Base-by-base conservation (phyloP, 2,329 filamentous ascomycete genomes). In the Shiraia bambusicola region DNA sequence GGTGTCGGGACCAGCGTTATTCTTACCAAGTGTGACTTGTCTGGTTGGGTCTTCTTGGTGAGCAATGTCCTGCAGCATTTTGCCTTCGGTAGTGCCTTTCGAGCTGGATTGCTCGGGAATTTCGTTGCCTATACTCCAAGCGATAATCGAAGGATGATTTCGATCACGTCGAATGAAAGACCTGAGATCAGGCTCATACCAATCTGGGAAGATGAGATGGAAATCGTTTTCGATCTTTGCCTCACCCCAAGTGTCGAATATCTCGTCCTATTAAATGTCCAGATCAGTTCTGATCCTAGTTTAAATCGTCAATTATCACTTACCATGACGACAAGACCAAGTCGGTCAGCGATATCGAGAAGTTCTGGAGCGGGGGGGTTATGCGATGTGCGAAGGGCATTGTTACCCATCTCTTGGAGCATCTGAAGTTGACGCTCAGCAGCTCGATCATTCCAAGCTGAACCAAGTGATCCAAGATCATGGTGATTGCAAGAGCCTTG, bases 51-150 rank as follows among this genome's bases (percentile, higher is more conserved):
- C 77, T 48, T 81, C 78, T 4, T 70, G 57, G 15, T 50, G 56
- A 0, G 73, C 56, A 4, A 79, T 76, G 16, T 67, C 63, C 10
- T 66, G 66, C 3, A 80, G 68, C 7, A 38, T 35, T 16, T 58
- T 54, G 10, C 66, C 70, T 0, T 67, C 53, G 51, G 3, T 61
- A 64, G 6, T 69, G 68, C 2, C 61, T 46, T 31, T 60, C 45
- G 31, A 49, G 27, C 63, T 59, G 4, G 56, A 48, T 58, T 80
- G 76, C 52, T 80, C 76, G 1, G 65, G 54, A 2, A 80, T 69
- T 56, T 80, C 78, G 54, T 81, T 81, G 3, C 78, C 77, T 35
- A 75, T 69, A 45, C 74, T 76, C 78, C 77, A 80, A 1, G 67
- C 66, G 19, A 77, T 64, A 15, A 80, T 63, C 1, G 77, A 79